Evolutionary conservation across 257 asterid genomes (phyloP).

Genomic region (Gentiana straminea): DNA sequence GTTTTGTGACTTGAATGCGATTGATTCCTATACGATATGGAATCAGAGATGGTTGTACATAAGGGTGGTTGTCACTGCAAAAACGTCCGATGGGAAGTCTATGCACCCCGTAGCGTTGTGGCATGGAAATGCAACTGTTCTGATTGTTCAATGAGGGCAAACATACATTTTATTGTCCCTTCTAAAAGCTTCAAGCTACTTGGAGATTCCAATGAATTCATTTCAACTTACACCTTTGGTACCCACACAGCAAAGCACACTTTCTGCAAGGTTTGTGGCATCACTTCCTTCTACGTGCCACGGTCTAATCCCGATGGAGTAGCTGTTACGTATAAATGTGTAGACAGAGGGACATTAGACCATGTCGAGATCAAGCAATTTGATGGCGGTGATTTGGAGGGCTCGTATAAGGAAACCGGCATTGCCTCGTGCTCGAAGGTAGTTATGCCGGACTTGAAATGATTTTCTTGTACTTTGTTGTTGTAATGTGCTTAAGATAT

Average conservation of each 20-base stretch:
- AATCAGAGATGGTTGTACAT: constrained; percentile 34
- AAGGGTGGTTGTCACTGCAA: constrained; percentile 88
- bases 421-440: constrained; percentile 38
- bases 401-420: constrained; percentile 24
- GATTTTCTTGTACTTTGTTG: constrained; percentile 1
- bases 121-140: constrained; percentile 79
- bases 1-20: not conserved
- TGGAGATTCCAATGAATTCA: constrained; percentile 47
- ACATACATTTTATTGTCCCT: constrained; percentile 63
- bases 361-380: constrained; percentile 54
- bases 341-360: constrained; percentile 53
- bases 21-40: constrained; percentile 18
- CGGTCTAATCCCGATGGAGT: constrained; percentile 69
- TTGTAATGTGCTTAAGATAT: no score
- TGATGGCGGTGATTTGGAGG: constrained; percentile 52
- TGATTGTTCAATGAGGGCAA: constrained; percentile 71
- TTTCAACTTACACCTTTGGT: constrained; percentile 61
- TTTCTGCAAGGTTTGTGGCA: constrained; percentile 77
- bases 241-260: constrained; percentile 65
- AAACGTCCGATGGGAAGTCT: constrained; percentile 55
- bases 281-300: constrained; percentile 75
- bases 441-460: constrained; percentile 9
- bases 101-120: constrained; percentile 44
- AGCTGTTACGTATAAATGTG: constrained; percentile 41
- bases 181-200: constrained; percentile 45